phyloP scores from a whole-genome alignment of 495 filamentous ascomycete genomes.

The Talaromyces stipitatus region DNA sequence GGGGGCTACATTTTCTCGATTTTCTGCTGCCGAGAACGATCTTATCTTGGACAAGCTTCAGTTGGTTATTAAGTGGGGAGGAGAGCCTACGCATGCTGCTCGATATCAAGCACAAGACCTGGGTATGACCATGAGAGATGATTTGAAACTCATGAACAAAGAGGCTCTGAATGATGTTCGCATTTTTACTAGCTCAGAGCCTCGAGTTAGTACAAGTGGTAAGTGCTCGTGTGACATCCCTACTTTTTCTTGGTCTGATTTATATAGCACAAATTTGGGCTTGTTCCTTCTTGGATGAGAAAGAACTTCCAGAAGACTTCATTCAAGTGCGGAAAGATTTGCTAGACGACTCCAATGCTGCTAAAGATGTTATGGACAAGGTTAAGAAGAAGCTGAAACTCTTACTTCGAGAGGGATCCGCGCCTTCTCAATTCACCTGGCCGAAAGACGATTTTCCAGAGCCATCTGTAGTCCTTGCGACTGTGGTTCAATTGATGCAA shows the following conservation, averaged over 20 bases:
- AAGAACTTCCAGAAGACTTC: slow-evolving; percentile 73
- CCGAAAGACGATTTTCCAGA: slow-evolving; percentile 88
- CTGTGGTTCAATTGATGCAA: slow-evolving; percentile 95
- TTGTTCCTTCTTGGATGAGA: slow-evolving; percentile 77
- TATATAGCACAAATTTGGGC: slow-evolving; percentile 84
- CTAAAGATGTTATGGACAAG: slow-evolving; percentile 99
- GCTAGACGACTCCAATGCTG: slow-evolving; percentile 96
- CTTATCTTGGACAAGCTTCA: slow-evolving; percentile 91
- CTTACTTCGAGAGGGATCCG: slow-evolving; percentile 78
- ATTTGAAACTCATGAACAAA: slow-evolving; percentile 86
- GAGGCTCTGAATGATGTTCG: slow-evolving; percentile 83
- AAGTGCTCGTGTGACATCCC: slow-evolving; percentile 26
- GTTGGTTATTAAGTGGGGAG: slow-evolving; percentile 98
- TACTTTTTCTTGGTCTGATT: slow-evolving; percentile 13
- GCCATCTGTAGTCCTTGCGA: slow-evolving; percentile 77
- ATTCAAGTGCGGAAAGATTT: slow-evolving; percentile 90
- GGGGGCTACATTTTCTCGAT: slow-evolving; percentile 78
- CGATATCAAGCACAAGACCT: slow-evolving; percentile 93
- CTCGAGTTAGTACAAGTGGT: slow-evolving; percentile 86
- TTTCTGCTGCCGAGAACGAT: slow-evolving; percentile 82
- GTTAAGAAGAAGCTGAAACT: slow-evolving; percentile 98
- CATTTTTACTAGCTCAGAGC: slow-evolving; percentile 90
- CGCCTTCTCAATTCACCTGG: slow-evolving; percentile 94
- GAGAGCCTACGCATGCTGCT: slow-evolving; percentile 94
- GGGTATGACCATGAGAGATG: slow-evolving; percentile 90